Conservation (phyloP, 2,329 filamentous ascomycete genomes). For the Pseudogymnoascus verrucosus region DNA sequence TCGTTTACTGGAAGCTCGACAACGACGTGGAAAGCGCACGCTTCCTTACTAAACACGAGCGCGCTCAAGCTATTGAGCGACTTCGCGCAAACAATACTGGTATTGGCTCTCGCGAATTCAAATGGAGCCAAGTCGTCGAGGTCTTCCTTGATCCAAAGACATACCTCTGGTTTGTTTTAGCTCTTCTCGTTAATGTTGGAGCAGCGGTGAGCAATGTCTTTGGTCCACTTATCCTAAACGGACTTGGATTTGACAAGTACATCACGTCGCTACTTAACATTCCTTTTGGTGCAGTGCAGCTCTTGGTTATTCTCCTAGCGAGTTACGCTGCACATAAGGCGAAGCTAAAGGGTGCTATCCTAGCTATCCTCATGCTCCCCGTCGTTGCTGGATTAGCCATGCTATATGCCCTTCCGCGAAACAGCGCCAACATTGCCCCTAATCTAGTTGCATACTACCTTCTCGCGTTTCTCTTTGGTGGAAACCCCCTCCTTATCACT, state of each 20-base stretch:
- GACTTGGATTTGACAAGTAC: constrained; percentile 52
- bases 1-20: constrained; percentile 53
- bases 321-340: constrained; percentile 51
- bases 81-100: constrained; percentile 70
- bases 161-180: constrained; percentile 53
- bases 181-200: constrained; percentile 54
- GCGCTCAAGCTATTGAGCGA: constrained; percentile 59
- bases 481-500: constrained; percentile 56
- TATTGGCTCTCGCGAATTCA: constrained; percentile 62
- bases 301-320: constrained; percentile 48
- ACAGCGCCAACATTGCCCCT: constrained; percentile 35
- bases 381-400: constrained; percentile 53
- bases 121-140: constrained; percentile 56
- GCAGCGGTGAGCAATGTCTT: constrained; percentile 57
- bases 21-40: constrained; percentile 42
- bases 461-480: constrained; percentile 57
- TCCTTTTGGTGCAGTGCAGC: constrained; percentile 56
- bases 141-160: constrained; percentile 41
- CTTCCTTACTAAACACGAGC: constrained; percentile 57
- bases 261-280: constrained; percentile 55
- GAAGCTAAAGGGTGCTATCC: constrained; percentile 47
- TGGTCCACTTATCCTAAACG: constrained; percentile 53
- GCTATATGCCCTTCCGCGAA: constrained; percentile 45
- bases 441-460: constrained; percentile 57
- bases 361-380: constrained; percentile 46